Base-by-base conservation (phyloP, 1,284 basidiomycete species). In the Cronartium ribicola region DNA sequence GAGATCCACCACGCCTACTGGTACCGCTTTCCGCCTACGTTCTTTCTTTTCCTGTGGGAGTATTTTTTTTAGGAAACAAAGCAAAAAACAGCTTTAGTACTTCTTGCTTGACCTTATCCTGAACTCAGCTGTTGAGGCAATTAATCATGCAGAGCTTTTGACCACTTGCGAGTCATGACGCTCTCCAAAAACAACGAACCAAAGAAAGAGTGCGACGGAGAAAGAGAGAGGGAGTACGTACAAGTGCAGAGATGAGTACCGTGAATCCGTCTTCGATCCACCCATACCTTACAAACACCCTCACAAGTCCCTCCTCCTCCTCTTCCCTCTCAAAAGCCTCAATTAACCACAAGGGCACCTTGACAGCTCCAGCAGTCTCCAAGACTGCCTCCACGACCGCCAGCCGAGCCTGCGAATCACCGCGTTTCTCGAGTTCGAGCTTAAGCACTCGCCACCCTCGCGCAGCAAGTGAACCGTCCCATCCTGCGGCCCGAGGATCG, bases 341-440 rank as follows among this genome's bases (percentile, higher is more conserved):
- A 59, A 90, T 84, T 55, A 98, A 84, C 92, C 93, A 97, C 4
- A 87, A 86, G 4, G 93, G 94, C 63, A 91, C 85, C 43, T 86
- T 82, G 41, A 71, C 84, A n/a, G 83, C 81, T 37, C 66, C 63
- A 77, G 90, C 88, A 73, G 87, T 82, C 51, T 85, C 86, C 75
- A 94, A 83, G 22, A 94, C 86, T 8, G 87, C 88, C 80, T 94
- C 91, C 62, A 93, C 83, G 11, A 89, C 87, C 8, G 87, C 51
- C 36, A 66, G 55, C 63, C 66, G 39, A 29, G 13, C 39, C 14
- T 67, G 65, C 64, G 67, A 14, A 11, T 64, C 29, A 41, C 36
- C 48, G 63, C 11, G n/a, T 20, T 20, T 10, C 61, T 67, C 57
- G 10, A 74, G 59, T 44, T 74, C 59, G 41, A 62, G 22, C 40